phyloP scores from a whole-genome alignment of 306 rosid genomes.

The Prunus mongolica region DNA sequence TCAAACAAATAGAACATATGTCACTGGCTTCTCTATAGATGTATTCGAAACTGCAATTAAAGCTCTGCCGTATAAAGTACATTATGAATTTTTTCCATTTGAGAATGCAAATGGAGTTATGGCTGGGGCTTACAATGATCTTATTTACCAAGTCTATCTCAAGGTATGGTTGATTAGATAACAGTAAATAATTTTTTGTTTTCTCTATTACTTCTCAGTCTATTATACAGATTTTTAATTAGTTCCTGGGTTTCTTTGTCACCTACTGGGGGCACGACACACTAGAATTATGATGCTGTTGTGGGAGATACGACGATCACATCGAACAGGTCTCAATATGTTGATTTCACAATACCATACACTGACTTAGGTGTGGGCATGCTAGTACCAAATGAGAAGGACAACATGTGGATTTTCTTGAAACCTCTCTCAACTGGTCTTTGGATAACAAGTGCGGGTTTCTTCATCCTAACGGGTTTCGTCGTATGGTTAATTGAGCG shows the following conservation, averaged over 20 bases:
- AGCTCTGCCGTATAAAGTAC: not conserved
- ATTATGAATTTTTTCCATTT: not conserved
- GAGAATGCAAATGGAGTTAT: not conserved
- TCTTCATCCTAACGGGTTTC: conserved; percentile 13
- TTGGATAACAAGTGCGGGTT: conserved; percentile 11
- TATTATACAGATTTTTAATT: not conserved
- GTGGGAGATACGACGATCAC: conserved; percentile 15
- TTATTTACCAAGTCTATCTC: conserved; percentile 5
- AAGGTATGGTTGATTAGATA: not conserved
- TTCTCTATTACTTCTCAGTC: not conserved
- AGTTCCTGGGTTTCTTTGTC: too few relatives aligned
- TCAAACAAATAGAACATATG: not conserved
- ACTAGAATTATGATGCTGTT: conserved; percentile 10
- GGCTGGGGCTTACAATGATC: conserved; percentile 6
- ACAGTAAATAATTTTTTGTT: not conserved
- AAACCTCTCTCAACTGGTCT: not conserved
- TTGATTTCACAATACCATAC: conserved; percentile 16
- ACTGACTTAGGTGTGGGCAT: conserved; percentile 8
- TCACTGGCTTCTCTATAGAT: conserved; percentile 20
- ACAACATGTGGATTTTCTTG: conserved; percentile 1
- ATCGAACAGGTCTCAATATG: conserved; percentile 9
- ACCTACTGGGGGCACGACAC: too few relatives aligned
- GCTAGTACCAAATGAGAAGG: not conserved
- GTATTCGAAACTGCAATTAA: conserved; percentile 14
- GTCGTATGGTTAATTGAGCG: conserved; percentile 19